These are phyloP conservation scores for Malus hybrid DNA, from an alignment of 331 rosid genomes.

Conservation along the genomic window DNA sequence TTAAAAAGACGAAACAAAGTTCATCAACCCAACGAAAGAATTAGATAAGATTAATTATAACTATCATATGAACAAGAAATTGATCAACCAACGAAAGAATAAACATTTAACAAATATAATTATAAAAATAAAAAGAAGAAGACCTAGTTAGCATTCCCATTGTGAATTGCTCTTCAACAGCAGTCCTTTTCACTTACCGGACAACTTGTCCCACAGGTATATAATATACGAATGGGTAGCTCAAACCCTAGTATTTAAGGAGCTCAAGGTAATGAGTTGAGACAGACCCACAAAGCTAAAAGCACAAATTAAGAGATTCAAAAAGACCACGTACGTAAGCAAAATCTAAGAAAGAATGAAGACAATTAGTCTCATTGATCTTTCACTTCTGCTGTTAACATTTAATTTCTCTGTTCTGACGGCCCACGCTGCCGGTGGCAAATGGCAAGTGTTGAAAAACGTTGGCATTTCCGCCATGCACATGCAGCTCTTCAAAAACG, in stretches of 20 bases:
- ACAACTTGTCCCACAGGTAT: background rate
- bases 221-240: background rate
- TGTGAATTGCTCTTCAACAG: background rate
- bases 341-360: background rate
- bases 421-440: slow-evolving; percentile 35
- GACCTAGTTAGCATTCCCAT: background rate
- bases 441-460: slow-evolving; percentile 52
- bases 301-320: background rate
- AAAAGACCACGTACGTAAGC: background rate
- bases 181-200: background rate
- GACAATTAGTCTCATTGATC: background rate
- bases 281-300: background rate
- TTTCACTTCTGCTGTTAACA: background rate
- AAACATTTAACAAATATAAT: background rate
- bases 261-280: background rate
- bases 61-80: background rate
- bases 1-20: background rate
- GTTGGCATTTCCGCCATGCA: slow-evolving; percentile 90
- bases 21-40: background rate
- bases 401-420: background rate
- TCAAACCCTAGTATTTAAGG: background rate
- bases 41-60: background rate
- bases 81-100: background rate
- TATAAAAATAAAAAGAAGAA: background rate
- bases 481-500: slow-evolving; percentile 69